Evolutionary conservation across 306 rosid genomes (phyloP).

Genomic region (Glycine soja): DNA sequence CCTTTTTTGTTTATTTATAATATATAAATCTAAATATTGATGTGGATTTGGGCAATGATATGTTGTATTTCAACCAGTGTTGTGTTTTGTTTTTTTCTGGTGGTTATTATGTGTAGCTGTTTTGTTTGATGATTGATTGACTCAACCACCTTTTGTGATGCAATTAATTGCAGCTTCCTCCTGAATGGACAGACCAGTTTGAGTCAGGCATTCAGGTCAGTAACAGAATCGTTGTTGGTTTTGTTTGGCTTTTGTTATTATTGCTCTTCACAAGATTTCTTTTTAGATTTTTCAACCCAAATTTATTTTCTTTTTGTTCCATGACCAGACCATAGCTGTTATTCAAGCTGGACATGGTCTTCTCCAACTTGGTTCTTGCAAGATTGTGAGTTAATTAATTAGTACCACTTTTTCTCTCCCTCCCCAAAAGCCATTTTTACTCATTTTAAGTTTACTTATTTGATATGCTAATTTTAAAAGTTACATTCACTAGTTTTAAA

Average conservation of each 20-base stretch:
- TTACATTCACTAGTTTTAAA: background rate
- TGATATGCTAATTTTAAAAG: background rate
- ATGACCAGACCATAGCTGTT: slow-evolving; percentile 92
- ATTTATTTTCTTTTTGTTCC: slow-evolving; percentile 11
- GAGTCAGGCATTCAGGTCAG: slow-evolving; percentile 99
- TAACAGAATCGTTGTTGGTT: slow-evolving; percentile 42
- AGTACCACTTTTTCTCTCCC: background rate
- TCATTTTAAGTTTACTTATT: background rate
- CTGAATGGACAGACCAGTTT: slow-evolving; percentile 99
- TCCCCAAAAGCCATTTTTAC: no score
- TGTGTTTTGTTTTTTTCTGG: slow-evolving; percentile 15
- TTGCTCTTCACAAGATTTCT: slow-evolving; percentile 1
- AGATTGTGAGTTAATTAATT: slow-evolving; percentile 73
- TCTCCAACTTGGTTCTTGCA: slow-evolving; percentile 98
- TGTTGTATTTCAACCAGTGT: slow-evolving; percentile 20
- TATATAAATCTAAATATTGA: background rate
- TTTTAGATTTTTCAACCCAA: slow-evolving; percentile 22
- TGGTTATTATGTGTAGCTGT: background rate
- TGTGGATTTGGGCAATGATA: slow-evolving; percentile 20
- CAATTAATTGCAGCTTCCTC: slow-evolving; percentile 88
- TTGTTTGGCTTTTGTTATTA: slow-evolving; percentile 7
- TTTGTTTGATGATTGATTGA: slow-evolving; percentile 51
- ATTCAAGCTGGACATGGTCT: slow-evolving; percentile 99
- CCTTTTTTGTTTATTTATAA: background rate
- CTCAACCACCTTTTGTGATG: slow-evolving; percentile 48